Base-by-base conservation (phyloP, 2,329 filamentous ascomycete genomes). In the Colletotrichum agaves region DNA sequence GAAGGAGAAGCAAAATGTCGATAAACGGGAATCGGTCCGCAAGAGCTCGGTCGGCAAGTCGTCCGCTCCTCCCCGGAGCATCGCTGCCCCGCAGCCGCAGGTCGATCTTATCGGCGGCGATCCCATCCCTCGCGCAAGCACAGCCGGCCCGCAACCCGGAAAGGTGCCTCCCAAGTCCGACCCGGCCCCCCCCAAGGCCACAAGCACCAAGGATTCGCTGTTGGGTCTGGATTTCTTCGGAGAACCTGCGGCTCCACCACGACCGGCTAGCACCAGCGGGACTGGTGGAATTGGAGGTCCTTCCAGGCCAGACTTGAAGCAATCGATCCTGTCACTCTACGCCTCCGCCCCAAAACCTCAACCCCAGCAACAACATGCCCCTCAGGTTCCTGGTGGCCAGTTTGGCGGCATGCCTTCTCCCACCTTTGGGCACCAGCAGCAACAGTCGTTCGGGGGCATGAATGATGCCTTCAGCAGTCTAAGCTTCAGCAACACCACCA, bases 241-340 rank as follows among this genome's bases (percentile, higher is more conserved):
- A 41, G 89, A 90, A 59, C 83, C 91, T 44, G 83, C 90, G 39
- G 85, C 92, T 10, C 88, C 93, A n/a, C 89, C 90, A 60, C 88
- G 94, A 60, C 92, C 94, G n/a, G 88, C 93, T 5, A 97, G 93
- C 80, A 93, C 93, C 19, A 87, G 90, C 4, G 89, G 90, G 17
- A 87, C 90, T 12, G 81, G 87, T 50, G 85, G 86, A 5, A 77
- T 85, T 3, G 83, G 83, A 17, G 85, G 86, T 12, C 90, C 92
- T 73, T 97, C 94, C 50, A 87, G 96, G 69, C 94, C 95, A 3
- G 96, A 99, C 76, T 83, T 99, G 68, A 99, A 99, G 81, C 95
- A 98, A 79, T 98, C 95, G 2, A 99, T 99, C 69, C 82, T 99
- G 55, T 99, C 96, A 7, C 86, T 99, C 15, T 99, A 99, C 77